These are phyloP conservation scores for Sicyos edulis DNA, from an alignment of 306 rosid genomes.

Conservation along the genomic window DNA sequence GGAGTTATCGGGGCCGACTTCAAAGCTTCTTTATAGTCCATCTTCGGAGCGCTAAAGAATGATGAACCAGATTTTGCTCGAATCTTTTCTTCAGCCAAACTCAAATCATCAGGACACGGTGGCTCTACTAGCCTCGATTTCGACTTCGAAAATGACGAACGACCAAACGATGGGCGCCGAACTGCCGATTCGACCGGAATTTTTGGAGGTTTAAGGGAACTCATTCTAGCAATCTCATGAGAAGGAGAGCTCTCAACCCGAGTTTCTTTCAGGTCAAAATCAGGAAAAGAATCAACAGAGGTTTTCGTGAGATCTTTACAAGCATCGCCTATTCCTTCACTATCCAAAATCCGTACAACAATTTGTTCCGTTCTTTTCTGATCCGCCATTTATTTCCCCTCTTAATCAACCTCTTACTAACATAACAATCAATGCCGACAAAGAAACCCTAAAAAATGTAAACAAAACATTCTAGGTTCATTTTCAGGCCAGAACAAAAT, in stretches of 20 bases:
- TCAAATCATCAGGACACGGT: constrained; percentile 23
- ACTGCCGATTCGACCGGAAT: constrained; percentile 23
- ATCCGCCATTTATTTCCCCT: constrained; percentile 25
- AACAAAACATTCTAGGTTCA: not conserved
- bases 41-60: constrained; percentile 26
- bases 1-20: constrained; percentile 42
- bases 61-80: constrained; percentile 20
- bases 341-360: constrained; percentile 41
- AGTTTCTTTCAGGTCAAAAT: constrained; percentile 31
- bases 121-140: constrained; percentile 66
- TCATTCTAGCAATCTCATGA: constrained; percentile 21
- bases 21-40: constrained; percentile 27
- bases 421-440: not conserved
- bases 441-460: not conserved
- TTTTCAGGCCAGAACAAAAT: not conserved
- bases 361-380: constrained; percentile 45
- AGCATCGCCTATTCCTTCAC: constrained; percentile 18
- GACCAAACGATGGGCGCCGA: constrained; percentile 27
- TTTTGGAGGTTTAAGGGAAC: constrained; percentile 35
- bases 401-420: constrained; percentile 26
- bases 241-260: constrained; percentile 26
- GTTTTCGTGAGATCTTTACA: constrained; percentile 15
- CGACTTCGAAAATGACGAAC: constrained; percentile 49
- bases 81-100: constrained; percentile 26
- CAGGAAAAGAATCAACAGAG: constrained; percentile 27